These are phyloP conservation scores for Pseudogymnoascus sp. DNA, from an alignment of 2,329 filamentous ascomycete genomes.

Conservation along the genomic window DNA sequence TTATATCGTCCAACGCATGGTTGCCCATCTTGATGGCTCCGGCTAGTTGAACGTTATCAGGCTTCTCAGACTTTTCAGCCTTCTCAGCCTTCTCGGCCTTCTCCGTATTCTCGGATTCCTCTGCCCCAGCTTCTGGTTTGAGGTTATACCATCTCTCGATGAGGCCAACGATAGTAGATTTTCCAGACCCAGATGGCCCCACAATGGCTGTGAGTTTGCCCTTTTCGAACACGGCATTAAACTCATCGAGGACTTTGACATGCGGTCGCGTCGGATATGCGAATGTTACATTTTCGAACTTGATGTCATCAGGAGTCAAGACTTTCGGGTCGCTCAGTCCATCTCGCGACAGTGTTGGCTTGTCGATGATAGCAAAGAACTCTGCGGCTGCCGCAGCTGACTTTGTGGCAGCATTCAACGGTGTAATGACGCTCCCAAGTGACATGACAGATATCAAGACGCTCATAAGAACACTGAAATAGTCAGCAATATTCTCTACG, in stretches of 20 bases:
- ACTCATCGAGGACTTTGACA: constrained; percentile 53
- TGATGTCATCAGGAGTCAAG: constrained; percentile 46
- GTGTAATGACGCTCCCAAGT: constrained; percentile 49
- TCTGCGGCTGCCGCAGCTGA: constrained; percentile 33
- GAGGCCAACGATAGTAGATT: constrained; percentile 66
- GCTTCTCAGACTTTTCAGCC: constrained; percentile 30
- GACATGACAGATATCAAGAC: constrained; percentile 53
- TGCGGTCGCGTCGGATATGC: constrained; percentile 62
- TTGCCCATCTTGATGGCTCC: constrained; percentile 49
- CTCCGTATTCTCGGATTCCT: constrained; percentile 13
- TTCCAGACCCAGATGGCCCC: constrained; percentile 65
- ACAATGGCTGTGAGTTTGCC: constrained; percentile 69
- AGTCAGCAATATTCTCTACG: neutral
- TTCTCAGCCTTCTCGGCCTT: too few relatives aligned
- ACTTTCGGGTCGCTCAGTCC: constrained; percentile 43
- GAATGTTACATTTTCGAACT: constrained; percentile 60
- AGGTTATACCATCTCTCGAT: constrained; percentile 67
- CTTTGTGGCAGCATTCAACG: constrained; percentile 44
- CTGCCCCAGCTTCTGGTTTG: constrained; percentile 43
- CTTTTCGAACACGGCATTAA: constrained; percentile 51
- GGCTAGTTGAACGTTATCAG: constrained; percentile 37
- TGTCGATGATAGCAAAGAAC: constrained; percentile 33
- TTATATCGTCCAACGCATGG: constrained; percentile 47
- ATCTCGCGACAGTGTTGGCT: constrained; percentile 31
- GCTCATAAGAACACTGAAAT: constrained; percentile 35